phyloP scores from a whole-genome alignment of 306 rosid species.

The Inga oerstediana region DNA sequence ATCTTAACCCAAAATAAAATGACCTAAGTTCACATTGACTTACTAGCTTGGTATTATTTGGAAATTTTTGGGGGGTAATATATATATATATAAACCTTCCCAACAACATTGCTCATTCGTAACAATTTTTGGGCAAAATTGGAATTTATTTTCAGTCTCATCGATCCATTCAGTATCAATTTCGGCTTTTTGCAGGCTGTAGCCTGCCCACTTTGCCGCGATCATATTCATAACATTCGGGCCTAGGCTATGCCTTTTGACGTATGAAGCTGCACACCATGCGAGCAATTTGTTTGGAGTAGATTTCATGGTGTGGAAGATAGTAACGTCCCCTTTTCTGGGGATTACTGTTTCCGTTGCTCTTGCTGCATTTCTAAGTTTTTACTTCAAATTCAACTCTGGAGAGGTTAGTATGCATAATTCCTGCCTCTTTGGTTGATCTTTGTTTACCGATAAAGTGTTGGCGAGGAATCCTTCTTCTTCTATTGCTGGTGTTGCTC shows the following conservation, averaged over 20 bases:
- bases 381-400: conserved; percentile 41
- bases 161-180: no score
- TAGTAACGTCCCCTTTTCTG: conserved; percentile 46
- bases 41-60: no score
- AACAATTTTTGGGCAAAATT: no score
- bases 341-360: conserved; percentile 48
- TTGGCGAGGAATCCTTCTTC: neutral
- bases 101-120: no score
- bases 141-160: no score
- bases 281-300: neutral
- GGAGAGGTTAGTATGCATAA: conserved; percentile 40
- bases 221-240: neutral
- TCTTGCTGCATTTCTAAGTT: conserved; percentile 44
- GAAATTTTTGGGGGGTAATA: no score
- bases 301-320: conserved; percentile 24
- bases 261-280: no score
- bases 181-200: no score
- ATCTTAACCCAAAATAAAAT: no score
- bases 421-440: neutral
- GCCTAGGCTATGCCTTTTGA: neutral
- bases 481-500: conserved; percentile 6
- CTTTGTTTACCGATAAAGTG: neutral
- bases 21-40: no score
- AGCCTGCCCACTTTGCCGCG: neutral
- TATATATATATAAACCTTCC: no score